phyloP scores from a whole-genome alignment of 768 basidiomycete genomes.

The Kwoniella heveanensis region DNA sequence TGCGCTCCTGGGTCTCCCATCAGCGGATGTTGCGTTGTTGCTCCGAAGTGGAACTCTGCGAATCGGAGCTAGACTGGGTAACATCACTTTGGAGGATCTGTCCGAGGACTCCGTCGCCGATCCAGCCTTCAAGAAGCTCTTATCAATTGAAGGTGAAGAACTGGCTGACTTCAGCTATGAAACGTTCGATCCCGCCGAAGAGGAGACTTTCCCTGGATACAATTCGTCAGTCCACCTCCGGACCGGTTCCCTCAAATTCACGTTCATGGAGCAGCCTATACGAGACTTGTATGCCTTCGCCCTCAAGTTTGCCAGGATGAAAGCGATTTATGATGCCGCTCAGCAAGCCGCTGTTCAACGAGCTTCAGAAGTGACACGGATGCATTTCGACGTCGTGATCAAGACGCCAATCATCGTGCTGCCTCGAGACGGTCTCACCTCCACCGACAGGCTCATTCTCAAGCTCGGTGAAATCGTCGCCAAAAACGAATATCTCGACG shows the following conservation, averaged over 20 bases:
- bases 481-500: conserved; percentile 66
- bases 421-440: conserved; percentile 66
- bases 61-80: conserved; percentile 79
- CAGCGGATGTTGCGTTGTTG: conserved; percentile 80
- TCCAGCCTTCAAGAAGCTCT: conserved; percentile 75
- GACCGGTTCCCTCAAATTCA: conserved; percentile 85
- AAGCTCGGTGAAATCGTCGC: conserved; percentile 87
- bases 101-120: conserved; percentile 58
- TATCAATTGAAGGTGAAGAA: conserved; percentile 91
- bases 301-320: conserved; percentile 81
- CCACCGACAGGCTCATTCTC: conserved; percentile 72
- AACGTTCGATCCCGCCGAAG: conserved; percentile 73
- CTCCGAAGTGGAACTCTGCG: conserved; percentile 72
- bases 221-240: conserved; percentile 79
- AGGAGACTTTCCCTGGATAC: conserved; percentile 71
- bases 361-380: conserved; percentile 74
- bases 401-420: conserved; percentile 91
- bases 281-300: conserved; percentile 82
- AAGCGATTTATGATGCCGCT: conserved; percentile 91
- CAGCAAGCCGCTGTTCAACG: conserved; percentile 87
- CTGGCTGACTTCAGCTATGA: conserved; percentile 93
- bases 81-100: conserved; percentile 73
- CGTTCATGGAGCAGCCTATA: conserved; percentile 88
- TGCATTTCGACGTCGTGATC: conserved; percentile 88
- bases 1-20: conserved; percentile 85